Conservation (phyloP, 305 asterid species). For the Plantago lanceolata region DNA sequence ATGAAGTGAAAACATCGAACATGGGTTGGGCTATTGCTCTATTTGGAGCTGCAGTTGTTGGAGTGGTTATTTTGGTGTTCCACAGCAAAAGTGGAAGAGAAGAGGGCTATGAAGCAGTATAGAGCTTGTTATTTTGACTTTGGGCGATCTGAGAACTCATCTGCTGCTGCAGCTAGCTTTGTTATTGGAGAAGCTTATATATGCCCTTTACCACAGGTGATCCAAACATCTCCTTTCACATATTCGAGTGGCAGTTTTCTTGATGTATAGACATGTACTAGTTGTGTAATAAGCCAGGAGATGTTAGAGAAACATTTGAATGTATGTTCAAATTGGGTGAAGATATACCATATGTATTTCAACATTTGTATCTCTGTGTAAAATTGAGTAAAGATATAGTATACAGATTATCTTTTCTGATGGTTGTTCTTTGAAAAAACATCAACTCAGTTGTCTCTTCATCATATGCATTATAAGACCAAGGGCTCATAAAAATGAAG, state of each 20-base stretch:
- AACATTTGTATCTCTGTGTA: not conserved
- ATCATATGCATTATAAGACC: too few relatives aligned
- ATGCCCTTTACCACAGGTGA: not conserved
- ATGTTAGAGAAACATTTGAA: slow-evolving; percentile 2
- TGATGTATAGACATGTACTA: not conserved
- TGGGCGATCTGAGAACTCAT: slow-evolving; percentile 1
- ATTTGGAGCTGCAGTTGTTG: slow-evolving; percentile 27
- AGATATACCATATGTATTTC: not conserved
- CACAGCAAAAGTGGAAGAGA: slow-evolving; percentile 24
- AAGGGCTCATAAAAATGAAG: too few relatives aligned
- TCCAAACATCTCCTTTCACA: not conserved
- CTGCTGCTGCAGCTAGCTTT: slow-evolving; percentile 4
- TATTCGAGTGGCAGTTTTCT: not conserved
- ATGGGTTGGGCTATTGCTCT: slow-evolving; percentile 27
- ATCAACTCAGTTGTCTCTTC: too few relatives aligned
- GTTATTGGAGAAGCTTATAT: not conserved
- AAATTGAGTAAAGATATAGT: too few relatives aligned
- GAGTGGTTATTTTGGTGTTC: slow-evolving; percentile 19
- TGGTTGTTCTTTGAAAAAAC: too few relatives aligned
- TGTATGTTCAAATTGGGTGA: not conserved
- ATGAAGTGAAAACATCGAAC: not conserved
- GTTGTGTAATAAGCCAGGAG: not conserved
- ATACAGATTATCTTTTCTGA: too few relatives aligned
- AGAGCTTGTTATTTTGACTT: slow-evolving; percentile 21
- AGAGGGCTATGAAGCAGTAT: slow-evolving; percentile 33